Evolutionary conservation across 441 rosid genomes (phyloP).

Genomic region (Jatropha podagrica): DNA sequence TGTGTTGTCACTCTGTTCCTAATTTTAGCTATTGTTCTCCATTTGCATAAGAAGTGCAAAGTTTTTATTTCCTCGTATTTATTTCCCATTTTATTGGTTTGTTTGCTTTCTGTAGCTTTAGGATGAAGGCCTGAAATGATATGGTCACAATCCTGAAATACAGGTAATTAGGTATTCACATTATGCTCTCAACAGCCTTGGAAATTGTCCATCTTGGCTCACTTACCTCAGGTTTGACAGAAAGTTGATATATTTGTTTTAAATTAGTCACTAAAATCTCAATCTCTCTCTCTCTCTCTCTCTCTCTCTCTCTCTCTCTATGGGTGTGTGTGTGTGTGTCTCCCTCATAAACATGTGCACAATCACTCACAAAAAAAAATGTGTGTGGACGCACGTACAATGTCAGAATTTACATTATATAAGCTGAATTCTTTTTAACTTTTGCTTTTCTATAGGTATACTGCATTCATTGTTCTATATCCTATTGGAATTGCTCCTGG

Average conservation of each 20-base stretch:
- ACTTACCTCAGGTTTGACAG: slow-evolving; percentile 64
- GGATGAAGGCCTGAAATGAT: slow-evolving; percentile 4
- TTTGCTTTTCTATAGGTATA: slow-evolving; percentile 50
- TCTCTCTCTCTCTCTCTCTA: too few species aligned
- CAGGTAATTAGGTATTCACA: slow-evolving; percentile 77
- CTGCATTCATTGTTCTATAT: slow-evolving; percentile 65
- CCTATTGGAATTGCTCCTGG: slow-evolving; percentile 68
- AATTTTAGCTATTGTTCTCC: neutral
- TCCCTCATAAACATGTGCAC: neutral
- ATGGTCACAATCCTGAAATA: slow-evolving; percentile 25
- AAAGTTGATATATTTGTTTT: neutral
- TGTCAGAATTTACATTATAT: neutral
- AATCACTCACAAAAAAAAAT: neutral
- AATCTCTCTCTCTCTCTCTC: too few species aligned
- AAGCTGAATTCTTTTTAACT: neutral
- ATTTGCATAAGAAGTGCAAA: neutral
- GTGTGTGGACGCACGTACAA: neutral
- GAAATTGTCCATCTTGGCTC: slow-evolving; percentile 62
- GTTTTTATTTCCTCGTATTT: neutral
- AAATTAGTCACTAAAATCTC: neutral
- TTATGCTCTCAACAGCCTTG: slow-evolving; percentile 56
- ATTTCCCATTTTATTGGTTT: slow-evolving; percentile 13
- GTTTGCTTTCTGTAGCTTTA: slow-evolving; percentile 5
- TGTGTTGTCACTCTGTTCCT: neutral
- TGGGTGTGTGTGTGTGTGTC: too few species aligned